Base-by-base conservation (phyloP, 148 eudicot species). In the Rhododendron ferrugineum region DNA sequence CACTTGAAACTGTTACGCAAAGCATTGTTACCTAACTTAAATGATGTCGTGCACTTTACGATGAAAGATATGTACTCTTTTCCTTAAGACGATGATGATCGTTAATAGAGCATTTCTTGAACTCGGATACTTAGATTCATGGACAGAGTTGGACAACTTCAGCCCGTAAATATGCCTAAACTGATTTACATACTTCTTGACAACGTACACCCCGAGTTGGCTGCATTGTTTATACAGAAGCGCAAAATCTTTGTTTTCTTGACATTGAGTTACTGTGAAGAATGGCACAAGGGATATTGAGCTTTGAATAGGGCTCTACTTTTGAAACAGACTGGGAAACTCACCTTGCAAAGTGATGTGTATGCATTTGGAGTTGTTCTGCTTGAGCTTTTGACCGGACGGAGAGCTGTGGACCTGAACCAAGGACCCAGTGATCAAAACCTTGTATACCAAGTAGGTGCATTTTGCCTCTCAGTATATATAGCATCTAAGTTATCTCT, bases 311-410 rank as follows among this genome's bases (percentile, higher is more conserved):
- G 79, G 40, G 76, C 30, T 70, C 11, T 84, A 75, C 22, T 81
- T 78, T 87, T 87, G 87, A 76, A 86, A 92, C 95, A 97, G 99
- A 97, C 99, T 78, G 99, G 99, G 62, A 92, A 94, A 90, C 95
- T 97, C 86, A 97, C 99, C 47, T 86, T 97, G 87, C 99, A 97
- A 89, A 95, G 99, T 83, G 99, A 97, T 86, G 98, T 97, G 44
- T 97, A 97, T 83, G 96, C 99, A 84, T 97, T 95, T 90, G 99
- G 99, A 34, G 98, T 97, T 64, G 99, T 97, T 83, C 92, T 95
- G 81, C 98, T 97, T 49, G 99, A 97, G 91, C 98, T 97, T 85
- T 84, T 97, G 89, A 97, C 99, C 0, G 99, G 99, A 81, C 89
- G 98, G 75, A 88, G 92, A 89, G 99, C 99, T 11, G 90, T 95